phyloP scores from a whole-genome alignment of 2,329 filamentous ascomycete species.

The Cryphonectria japonica region DNA sequence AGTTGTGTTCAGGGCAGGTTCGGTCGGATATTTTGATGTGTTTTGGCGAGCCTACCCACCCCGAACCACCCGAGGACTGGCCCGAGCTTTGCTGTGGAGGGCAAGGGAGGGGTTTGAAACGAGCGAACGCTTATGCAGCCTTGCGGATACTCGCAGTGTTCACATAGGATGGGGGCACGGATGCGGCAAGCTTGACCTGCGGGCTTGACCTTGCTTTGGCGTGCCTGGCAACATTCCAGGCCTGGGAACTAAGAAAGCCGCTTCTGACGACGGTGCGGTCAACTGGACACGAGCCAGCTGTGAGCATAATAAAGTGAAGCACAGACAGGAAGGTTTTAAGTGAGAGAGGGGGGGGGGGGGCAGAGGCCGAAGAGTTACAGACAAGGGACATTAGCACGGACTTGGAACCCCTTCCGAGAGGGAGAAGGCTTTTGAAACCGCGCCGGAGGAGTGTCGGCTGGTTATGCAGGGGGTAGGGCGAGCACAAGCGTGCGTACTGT shows the following conservation, averaged over 20 bases:
- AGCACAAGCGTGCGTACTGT: background rate
- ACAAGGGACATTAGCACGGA: background rate
- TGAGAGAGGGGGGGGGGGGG: background rate
- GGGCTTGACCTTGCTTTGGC: background rate
- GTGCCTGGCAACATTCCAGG: background rate
- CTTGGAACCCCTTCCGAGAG: background rate
- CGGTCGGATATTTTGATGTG: background rate
- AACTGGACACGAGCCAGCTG: background rate
- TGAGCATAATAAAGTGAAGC: background rate
- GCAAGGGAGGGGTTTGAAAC: constrained; percentile 15
- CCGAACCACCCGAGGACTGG: background rate
- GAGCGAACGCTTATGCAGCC: constrained; percentile 22
- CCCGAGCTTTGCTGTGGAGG: constrained; percentile 6
- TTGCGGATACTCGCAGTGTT: constrained; percentile 18
- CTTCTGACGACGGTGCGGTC: background rate
- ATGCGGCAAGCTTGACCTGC: background rate
- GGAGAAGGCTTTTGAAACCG: background rate
- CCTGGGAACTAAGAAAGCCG: background rate
- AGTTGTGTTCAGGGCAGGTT: background rate
- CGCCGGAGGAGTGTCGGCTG: background rate
- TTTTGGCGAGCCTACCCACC: background rate
- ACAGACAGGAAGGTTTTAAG: background rate
- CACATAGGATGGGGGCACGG: constrained; percentile 2
- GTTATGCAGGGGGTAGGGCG: background rate
- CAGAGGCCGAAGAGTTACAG: background rate